Evolutionary conservation across 305 asterid genomes (phyloP).

Genomic region (Ilex paraguariensis): DNA sequence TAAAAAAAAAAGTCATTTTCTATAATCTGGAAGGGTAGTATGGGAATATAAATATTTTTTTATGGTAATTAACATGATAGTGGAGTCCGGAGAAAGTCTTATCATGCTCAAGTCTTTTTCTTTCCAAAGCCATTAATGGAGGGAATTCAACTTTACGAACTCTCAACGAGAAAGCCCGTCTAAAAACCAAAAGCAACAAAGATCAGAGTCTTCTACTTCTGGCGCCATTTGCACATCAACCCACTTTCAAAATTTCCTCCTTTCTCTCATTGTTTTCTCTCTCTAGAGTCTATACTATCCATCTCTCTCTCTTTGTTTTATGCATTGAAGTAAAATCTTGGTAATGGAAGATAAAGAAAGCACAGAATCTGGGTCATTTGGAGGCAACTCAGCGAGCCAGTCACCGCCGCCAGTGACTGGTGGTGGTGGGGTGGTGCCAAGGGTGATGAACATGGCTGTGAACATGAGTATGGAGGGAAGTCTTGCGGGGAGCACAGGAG

Average conservation of each 20-base stretch:
- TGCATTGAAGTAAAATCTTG: conserved; percentile 6
- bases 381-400: conserved; percentile 31
- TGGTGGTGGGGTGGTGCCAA: conserved; percentile 22
- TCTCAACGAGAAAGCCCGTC: conserved; percentile 12
- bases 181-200: conserved; percentile 8
- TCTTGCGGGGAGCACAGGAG: conserved; percentile 8
- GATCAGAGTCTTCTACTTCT: conserved; percentile 9
- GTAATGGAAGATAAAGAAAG: conserved; percentile 40
- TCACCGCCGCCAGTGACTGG: conserved; percentile 20
- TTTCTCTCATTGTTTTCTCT: neutral
- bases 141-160: conserved; percentile 26
- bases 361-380: conserved; percentile 36
- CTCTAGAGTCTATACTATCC: neutral
- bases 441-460: conserved; percentile 10
- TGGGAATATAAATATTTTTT: no score
- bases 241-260: conserved; percentile 10
- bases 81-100: neutral
- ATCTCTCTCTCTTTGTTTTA: neutral
- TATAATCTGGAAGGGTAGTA: no score
- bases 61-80: no score
- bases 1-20: no score
- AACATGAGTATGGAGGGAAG: conserved; percentile 18
- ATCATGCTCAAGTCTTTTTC: neutral
- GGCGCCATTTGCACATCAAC: conserved; percentile 27
- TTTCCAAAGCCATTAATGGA: conserved; percentile 23